Evolutionary conservation across 2,329 filamentous ascomycete genomes (phyloP).

Genomic region (Talaromyces rugulosus): DNA sequence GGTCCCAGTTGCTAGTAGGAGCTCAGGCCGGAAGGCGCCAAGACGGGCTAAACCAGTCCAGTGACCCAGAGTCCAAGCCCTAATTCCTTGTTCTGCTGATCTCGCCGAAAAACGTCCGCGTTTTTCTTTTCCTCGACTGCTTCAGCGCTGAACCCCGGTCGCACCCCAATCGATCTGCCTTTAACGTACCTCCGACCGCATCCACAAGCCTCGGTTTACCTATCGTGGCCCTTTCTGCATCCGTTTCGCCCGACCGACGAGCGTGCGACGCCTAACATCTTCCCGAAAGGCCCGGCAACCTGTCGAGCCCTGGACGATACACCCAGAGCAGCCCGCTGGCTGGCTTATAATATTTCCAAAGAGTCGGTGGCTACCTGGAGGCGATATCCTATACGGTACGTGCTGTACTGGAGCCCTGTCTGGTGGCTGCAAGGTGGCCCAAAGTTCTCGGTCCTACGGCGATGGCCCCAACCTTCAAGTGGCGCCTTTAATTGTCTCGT

Average conservation of each 20-base stretch:
- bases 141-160: slow-evolving; percentile 3
- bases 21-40: background rate
- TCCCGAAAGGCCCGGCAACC: slow-evolving; percentile 11
- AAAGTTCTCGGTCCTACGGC: slow-evolving; percentile 2
- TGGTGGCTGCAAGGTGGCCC: background rate
- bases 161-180: background rate
- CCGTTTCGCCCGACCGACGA: background rate
- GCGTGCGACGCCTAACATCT: slow-evolving; percentile 7
- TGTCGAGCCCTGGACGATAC: slow-evolving; percentile 4
- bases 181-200: background rate
- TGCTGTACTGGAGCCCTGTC: background rate
- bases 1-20: background rate
- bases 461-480: background rate
- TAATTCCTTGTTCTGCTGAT: slow-evolving; percentile 29
- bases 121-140: slow-evolving; percentile 10
- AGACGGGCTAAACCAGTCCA: slow-evolving; percentile 22
- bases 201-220: background rate
- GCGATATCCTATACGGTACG: background rate
- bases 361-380: background rate
- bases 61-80: slow-evolving; percentile 30
- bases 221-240: slow-evolving; percentile 3
- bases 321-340: background rate
- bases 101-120: slow-evolving; percentile 14
- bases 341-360: background rate
- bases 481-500: background rate